Base-by-base conservation (phyloP, 225 moss, liverwort and hornwort genomes). In the Climacium dendroides region DNA sequence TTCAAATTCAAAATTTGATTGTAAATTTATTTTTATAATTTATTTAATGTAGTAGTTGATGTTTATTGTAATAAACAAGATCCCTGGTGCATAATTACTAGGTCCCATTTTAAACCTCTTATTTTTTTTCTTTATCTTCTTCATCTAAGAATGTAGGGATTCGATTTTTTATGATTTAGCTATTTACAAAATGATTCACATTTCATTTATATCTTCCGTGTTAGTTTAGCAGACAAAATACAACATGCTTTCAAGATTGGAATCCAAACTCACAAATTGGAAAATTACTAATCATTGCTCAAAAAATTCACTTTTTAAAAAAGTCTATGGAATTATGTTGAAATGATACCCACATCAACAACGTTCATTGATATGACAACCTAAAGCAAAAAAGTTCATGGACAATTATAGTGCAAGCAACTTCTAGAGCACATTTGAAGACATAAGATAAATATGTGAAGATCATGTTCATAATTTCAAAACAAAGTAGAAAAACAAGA, bases 341-440 rank as follows among this genome's bases (percentile, higher is more conserved):
- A 39, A 15, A 41, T 15, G 15, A 22, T 26, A 70, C 1, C 0
- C 0, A 26, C 15, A 41, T 70, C 9, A n/a, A 41, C 24, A 41
- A 70, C 0, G 0, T 26, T 41, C 14, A 41, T 41, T 41, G 3
- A 3, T 70, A 15, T 0, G 0, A 41, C 5, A 70, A 15, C 2
- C 4, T 26, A 7, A 41, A 15, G 5, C 3, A 24, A 5, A 26
- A 41, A 41, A 41, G 13, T 26, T 41, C 7, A 41, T 41, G 1
- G 25, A 41, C 5, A 41, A 41, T 70, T 25, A 8, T 22, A 25
- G 9, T 5, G 26, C 41, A 70, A 41, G 24, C 8, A 70, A 70
- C 15, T 22, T 26, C 9, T 26, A 41, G 41, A 70, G 5, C 0
- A 26, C 8, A 70, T 70, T 70, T 41, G 41, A 70, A 70, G 26